Evolutionary conservation across 805 yeast genomes (phyloP), one percentile per base, ranked within the genome.

Genomic region (Starmerella scarabaei): DNA sequence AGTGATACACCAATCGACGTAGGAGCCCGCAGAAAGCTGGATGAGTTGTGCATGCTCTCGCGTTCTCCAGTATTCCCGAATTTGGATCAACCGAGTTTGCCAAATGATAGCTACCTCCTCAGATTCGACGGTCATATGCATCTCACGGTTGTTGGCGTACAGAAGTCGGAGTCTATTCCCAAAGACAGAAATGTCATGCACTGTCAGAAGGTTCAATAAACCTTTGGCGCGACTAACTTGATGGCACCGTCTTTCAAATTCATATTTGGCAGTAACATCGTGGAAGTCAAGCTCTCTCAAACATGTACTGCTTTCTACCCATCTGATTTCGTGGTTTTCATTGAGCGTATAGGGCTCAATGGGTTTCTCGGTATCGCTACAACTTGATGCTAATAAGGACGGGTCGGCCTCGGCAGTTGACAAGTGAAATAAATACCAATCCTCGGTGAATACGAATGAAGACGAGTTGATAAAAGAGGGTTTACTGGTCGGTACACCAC

Each of bases 181-280:
- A 68, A 60, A 2, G 59, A 51, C 15, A 52, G 43, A 6, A 15
- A 47, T 20, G 2, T 21, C 8, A 11, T 51, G 55, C 1, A 80
- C 65, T 6, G 67, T 63, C 17, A 69, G 56, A 38, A 86, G 48
- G 53, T 84, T 82, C 6, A 86, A 52, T 12, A 80, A 59, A 0
- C 76, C 75, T 21, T 71, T 69, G 0, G 93, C 69, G 37, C 70
- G 69, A 1, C 72, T 55, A 4, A 82, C 56, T 40, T 71, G 70
- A 19, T 66, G 63, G 1, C 75, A 59, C 37, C 77, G 66, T 42
- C 96, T 65, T 44, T 77, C 76, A 31, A 71, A 69, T 46, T 82
- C 88, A 21, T 66, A 63, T n/a, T 73, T 49, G 0, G 93, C 93
- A 33, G 59, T 59, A 1, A 56, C 48, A 52, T 86, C 95, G 17